Base-by-base conservation (phyloP, 345 rosid species). In the Corymbia maculata region DNA sequence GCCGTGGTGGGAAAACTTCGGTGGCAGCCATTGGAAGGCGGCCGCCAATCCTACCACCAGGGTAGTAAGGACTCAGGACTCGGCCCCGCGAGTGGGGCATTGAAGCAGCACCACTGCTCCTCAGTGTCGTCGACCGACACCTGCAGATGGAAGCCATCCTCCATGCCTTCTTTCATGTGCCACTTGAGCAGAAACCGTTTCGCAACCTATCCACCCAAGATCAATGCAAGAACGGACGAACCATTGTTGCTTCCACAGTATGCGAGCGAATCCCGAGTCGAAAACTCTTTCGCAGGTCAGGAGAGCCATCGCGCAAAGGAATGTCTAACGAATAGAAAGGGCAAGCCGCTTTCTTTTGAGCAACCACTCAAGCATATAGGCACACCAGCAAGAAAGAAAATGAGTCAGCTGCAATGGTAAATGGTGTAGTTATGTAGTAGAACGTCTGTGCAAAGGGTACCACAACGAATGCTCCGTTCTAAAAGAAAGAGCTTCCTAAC, bases 1-100 rank as follows among this genome's bases (percentile, higher is more conserved):
- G 21, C 2, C 2, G 0, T 30, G 11, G 42, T 3, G 4, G 1
- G 14, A 66, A 14, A 66, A 64, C 5, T 66, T 66, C 16, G 42
- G 30, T 7, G 19, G 42, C 42, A 36, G 42, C 42, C 1, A 5
- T 6, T 0, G 0, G 1, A 19, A 66, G 42, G 36, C 9, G 1
- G 11, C 10, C 5, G 2, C 10, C 2, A 0, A 30, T 8, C 44
- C 9, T 30, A 21, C 44, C 79, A 30, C 44, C 19, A 0, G 44
- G 36, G 36, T 64, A 64, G 36, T 64, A n/a, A n/a, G 66, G 16
- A 64, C 42, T 10, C 2, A 1, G 1, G 5, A 28, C 10, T n/a
- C 8, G 42, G 17, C 42, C 26, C 8, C 26, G 8, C 13, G 79
- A 68, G 44, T 30, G 45, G 47, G 30, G 21, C 42, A 17, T 9